A percentile compares a stretch with the other conserved stretches of the same genome.
phyloP scores from a whole-genome alignment of 331 rosid genomes.

The Erythrophleum ivorense region DNA sequence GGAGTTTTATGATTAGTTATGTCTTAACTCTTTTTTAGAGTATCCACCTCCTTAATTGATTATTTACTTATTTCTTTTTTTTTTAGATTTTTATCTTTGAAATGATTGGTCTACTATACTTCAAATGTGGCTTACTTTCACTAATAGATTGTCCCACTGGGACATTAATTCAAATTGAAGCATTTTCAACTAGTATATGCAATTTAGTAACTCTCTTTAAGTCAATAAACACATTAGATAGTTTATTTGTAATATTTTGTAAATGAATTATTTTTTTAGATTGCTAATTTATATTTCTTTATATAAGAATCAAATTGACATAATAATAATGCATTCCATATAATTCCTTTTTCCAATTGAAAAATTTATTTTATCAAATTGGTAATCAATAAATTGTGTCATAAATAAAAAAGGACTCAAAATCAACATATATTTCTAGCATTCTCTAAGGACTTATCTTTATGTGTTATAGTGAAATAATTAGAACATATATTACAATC shows the following conservation, averaged over 20 bases:
- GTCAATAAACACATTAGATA: too few species aligned
- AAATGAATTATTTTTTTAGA: slow-evolving; percentile 1
- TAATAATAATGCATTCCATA: too few species aligned
- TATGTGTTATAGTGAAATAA: too few species aligned
- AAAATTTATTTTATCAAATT: too few species aligned
- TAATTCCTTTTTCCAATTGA: too few species aligned
- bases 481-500: too few species aligned
- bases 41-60: neutral
- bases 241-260: neutral
- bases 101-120: neutral
- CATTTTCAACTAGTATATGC: neutral
- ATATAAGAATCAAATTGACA: too few species aligned
- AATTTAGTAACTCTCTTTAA: slow-evolving; percentile 4
- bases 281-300: neutral
- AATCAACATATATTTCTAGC: too few species aligned
- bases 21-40: neutral
- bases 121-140: neutral
- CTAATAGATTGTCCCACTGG: neutral
- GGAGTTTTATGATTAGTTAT: neutral
- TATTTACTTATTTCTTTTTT: neutral
- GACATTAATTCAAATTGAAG: neutral
- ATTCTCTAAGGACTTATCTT: too few species aligned
- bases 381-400: too few species aligned
- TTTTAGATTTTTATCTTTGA: neutral
- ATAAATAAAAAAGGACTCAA: too few species aligned